Base-by-base conservation (phyloP, 208 protist species). In the Trypanosoma caninum region DNA sequence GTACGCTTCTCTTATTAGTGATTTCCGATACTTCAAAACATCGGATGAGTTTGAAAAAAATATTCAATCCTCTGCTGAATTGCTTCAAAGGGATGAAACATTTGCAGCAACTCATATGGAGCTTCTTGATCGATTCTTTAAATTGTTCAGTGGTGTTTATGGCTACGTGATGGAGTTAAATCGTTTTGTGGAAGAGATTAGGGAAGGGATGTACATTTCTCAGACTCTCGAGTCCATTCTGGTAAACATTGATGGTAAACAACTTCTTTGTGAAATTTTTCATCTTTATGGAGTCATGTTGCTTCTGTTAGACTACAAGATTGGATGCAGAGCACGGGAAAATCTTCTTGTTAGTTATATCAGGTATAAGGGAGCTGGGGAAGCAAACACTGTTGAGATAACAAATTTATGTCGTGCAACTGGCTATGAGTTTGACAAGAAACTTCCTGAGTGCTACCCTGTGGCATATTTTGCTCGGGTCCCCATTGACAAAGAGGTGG, bases 231-330 rank as follows among this genome's bases (percentile, higher is more conserved):
- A 98, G 59, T 84, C 70, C 2, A 80, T 99, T 33, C 77, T 99
- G 2, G 71, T 87, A 27, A 90, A 98, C 59, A 58, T 81, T 28
- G 95, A 99, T 55, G 98, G 97, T 13, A 95, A 97, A 67, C 98
- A 99, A 80, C 80, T 99, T 3, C 62, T 99, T 30, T 91, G 87
- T 47, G 89, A 96, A 67, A 69, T 90, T 50, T 65, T 94, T n/a
- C 84, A 95, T 51, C 76, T 99, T 23, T 99, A 97, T 77, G 98
- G 97, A 44, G 85, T 98, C 10, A 98, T 99, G 93, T 78, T 99
- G 16, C 74, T 98, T 10, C 69, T 98, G 46, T 58, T 99, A 23
- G 98, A 99, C 63, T 65, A 80, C 45, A 83, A 87, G 18, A 94
- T 99, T 46, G 90, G 91, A 18, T 97, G 98, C 14, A 65, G 66